Conservation (phyloP, 2,329 filamentous ascomycete genomes). For the Aspergillus texensis region DNA sequence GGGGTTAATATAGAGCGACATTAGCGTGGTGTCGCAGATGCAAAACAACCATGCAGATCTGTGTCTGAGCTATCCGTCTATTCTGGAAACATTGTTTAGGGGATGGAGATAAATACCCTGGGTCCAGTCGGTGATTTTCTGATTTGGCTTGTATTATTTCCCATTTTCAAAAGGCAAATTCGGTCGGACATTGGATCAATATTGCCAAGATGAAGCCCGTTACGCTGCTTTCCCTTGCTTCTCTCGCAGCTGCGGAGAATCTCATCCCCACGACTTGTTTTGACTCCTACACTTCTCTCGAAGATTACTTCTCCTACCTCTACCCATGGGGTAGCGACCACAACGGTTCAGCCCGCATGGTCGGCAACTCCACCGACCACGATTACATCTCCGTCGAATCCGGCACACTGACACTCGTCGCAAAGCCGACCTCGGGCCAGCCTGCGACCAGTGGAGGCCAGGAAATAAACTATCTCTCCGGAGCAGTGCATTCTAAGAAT, state of each 20-base stretch:
- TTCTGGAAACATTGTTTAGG: neutral
- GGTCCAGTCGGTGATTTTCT: neutral
- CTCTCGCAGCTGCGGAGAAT: conserved; percentile 19
- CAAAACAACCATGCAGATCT: neutral
- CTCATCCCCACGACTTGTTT: conserved; percentile 32
- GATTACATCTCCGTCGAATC: conserved; percentile 47
- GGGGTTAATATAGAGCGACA: conserved; percentile 1
- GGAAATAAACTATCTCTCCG: conserved; percentile 56
- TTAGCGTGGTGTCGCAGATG: neutral
- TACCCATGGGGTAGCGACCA: conserved; percentile 63
- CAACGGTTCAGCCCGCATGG: conserved; percentile 61
- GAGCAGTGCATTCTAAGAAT: conserved; percentile 49
- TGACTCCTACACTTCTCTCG: conserved; percentile 33
- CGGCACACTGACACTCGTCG: conserved; percentile 52
- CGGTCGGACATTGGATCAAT: neutral
- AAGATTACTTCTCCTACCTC: conserved; percentile 53
- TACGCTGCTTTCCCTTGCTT: conserved; percentile 5
- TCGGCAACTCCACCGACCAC: conserved; percentile 31
- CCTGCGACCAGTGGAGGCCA: conserved; percentile 26
- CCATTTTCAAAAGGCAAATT: neutral
- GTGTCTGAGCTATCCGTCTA: neutral
- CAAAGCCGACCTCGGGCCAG: conserved; percentile 45
- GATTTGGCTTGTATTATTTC: too few relatives aligned
- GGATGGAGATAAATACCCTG: neutral
- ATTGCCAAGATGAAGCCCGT: neutral